Evolutionary conservation across 179 eudicot genomes (phyloP).

Genomic region (Silene noctiflora): DNA sequence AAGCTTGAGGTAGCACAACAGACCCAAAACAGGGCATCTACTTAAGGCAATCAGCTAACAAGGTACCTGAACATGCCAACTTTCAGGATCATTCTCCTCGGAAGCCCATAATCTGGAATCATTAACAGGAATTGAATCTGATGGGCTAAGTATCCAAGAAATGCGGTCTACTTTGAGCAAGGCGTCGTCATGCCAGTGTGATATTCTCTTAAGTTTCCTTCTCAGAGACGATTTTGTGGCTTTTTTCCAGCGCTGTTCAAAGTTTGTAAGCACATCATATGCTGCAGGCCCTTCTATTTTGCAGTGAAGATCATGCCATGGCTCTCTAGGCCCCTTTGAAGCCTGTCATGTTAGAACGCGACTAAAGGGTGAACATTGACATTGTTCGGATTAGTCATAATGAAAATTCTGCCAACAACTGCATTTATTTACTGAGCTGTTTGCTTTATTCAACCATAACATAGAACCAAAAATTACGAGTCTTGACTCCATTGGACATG

Average conservation of each 20-base stretch:
- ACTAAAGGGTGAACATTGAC: not conserved
- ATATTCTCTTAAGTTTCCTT: constrained; percentile 40
- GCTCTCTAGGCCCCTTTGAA: constrained; percentile 61
- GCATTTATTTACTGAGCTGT: too few species aligned
- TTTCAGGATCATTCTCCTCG: constrained; percentile 56
- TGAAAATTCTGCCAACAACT: too few species aligned
- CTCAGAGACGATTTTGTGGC: constrained; percentile 55
- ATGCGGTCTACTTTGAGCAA: constrained; percentile 62
- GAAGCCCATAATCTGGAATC: constrained; percentile 41
- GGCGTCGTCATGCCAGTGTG: constrained; percentile 70
- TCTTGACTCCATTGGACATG: not conserved
- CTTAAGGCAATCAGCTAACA: not conserved
- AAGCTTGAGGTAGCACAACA: not conserved
- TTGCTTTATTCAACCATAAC: too few species aligned
- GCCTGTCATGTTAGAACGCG: constrained; percentile 27
- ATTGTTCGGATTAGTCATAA: not conserved
- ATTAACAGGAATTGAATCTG: constrained; percentile 30
- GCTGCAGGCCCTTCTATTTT: constrained; percentile 88
- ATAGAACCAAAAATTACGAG: not conserved
- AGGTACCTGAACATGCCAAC: constrained; percentile 74
- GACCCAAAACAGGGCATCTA: not conserved
- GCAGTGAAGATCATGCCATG: constrained; percentile 91
- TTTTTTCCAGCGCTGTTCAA: constrained; percentile 82
- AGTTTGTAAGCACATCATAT: constrained; percentile 66
- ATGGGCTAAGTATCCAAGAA: constrained; percentile 70